Evolutionary conservation across 805 yeast species (phyloP).

Genomic region (Yarrowia yakushimensis): DNA sequence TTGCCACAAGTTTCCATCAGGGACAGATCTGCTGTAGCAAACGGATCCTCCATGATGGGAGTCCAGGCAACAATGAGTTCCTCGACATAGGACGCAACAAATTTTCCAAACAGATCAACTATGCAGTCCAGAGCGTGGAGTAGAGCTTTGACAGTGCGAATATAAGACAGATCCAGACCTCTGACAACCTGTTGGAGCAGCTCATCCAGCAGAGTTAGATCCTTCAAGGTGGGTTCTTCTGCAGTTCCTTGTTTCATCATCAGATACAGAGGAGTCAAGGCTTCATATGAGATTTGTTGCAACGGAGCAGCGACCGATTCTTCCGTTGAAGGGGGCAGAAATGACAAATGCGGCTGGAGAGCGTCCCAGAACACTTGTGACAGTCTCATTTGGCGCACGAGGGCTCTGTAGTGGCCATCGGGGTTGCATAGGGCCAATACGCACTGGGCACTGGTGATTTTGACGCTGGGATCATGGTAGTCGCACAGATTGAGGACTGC

Average conservation of each 20-base stretch:
- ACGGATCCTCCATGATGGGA: constrained; percentile 10
- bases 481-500: constrained; percentile 36
- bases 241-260: background rate
- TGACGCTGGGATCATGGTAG: constrained; percentile 31
- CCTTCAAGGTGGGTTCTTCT: background rate
- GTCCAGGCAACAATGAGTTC: background rate
- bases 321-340: constrained; percentile 36
- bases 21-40: constrained; percentile 7
- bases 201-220: constrained; percentile 1
- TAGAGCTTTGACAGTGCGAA: background rate
- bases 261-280: background rate
- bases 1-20: background rate
- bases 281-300: background rate
- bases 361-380: constrained; percentile 34
- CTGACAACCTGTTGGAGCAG: background rate
- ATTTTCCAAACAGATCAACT: constrained; percentile 5
- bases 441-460: constrained; percentile 31
- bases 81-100: background rate
- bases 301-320: background rate
- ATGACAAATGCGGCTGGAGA: constrained; percentile 33
- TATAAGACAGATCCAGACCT: background rate
- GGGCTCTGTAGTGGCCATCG: constrained; percentile 1
- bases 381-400: constrained; percentile 32
- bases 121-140: background rate
- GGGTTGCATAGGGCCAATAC: constrained; percentile 26